Percentiles rank a stretch among this genome's conserved stretches.
phyloP scores from a whole-genome alignment of 177 flowering plant species.

The Tripterygium wilfordii region DNA sequence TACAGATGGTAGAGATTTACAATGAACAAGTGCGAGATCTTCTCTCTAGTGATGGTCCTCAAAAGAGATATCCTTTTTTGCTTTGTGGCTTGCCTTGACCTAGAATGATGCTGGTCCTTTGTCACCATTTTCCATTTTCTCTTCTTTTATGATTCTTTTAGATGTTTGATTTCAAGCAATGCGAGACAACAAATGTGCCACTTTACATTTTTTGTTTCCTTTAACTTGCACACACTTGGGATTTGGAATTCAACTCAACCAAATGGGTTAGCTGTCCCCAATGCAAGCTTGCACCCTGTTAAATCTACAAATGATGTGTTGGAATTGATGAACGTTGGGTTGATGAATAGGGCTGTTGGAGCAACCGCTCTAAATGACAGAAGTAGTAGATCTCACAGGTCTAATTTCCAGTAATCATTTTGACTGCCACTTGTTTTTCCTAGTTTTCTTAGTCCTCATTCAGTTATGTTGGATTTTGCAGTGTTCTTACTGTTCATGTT shows the following conservation, averaged over 20 bases:
- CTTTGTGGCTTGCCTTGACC: neutral
- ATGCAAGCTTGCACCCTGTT: conserved; percentile 81
- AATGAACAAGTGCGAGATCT: conserved; percentile 99
- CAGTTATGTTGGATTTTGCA: conserved; percentile 27
- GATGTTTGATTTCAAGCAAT: neutral
- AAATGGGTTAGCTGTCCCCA: conserved; percentile 88
- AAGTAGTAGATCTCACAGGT: conserved; percentile 99
- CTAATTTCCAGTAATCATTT: conserved; percentile 3
- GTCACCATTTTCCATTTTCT: neutral
- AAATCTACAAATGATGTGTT: conserved; percentile 69
- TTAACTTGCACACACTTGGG: conserved; percentile 90
- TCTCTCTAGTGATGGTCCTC: conserved; percentile 49
- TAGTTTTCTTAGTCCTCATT: conserved; percentile 2
- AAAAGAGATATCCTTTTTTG: conserved; percentile 88
- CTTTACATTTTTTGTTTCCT: conserved; percentile 35
- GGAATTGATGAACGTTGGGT: conserved; percentile 72
- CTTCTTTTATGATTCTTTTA: neutral
- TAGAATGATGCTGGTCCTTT: neutral
- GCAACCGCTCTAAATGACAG: conserved; percentile 94
- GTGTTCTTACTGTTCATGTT: conserved; percentile 89
- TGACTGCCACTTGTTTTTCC: neutral
- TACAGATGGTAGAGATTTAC: conserved; percentile 98
- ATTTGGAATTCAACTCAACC: conserved; percentile 73
- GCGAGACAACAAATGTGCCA: too few species aligned
- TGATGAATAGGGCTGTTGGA: conserved; percentile 80